Percentiles rank a stretch among this genome's conserved stretches.
These are phyloP conservation scores for Botrytis medusae DNA, from an alignment of 2,329 filamentous ascomycete species.

Conservation along the genomic window DNA sequence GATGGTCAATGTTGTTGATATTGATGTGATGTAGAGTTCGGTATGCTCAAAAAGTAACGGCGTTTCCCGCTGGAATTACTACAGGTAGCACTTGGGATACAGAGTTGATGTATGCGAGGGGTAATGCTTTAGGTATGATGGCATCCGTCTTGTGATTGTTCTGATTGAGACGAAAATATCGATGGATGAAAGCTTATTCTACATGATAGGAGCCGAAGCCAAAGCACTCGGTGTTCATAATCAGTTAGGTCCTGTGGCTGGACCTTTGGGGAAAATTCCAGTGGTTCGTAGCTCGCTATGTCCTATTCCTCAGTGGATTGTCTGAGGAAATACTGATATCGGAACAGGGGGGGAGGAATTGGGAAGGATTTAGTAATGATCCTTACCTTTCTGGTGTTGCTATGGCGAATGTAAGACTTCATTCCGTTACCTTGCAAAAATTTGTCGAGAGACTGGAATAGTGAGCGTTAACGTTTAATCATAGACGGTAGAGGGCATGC, in stretches of 20 bases:
- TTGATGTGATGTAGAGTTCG: constrained; percentile 48
- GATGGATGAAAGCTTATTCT: constrained; percentile 1
- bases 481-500: constrained; percentile 59
- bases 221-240: constrained; percentile 71
- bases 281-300: constrained; percentile 23
- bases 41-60: constrained; percentile 67
- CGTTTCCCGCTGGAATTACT: constrained; percentile 78
- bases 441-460: no score
- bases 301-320: background rate
- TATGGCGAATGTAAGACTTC: constrained; percentile 48
- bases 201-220: constrained; percentile 60
- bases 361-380: constrained; percentile 80
- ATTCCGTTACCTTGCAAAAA: background rate
- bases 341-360: constrained; percentile 70
- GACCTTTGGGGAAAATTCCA: constrained; percentile 71
- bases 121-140: constrained; percentile 61
- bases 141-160: background rate
- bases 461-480: background rate
- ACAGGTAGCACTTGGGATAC: constrained; percentile 79
- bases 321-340: constrained; percentile 35
- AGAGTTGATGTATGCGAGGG: constrained; percentile 69
- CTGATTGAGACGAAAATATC: background rate
- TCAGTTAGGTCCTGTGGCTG: constrained; percentile 72
- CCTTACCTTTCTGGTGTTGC: constrained; percentile 70
- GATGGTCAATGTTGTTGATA: background rate